Evolutionary conservation across 345 rosid species (phyloP).

Genomic region (Eucalyptus viminalis): DNA sequence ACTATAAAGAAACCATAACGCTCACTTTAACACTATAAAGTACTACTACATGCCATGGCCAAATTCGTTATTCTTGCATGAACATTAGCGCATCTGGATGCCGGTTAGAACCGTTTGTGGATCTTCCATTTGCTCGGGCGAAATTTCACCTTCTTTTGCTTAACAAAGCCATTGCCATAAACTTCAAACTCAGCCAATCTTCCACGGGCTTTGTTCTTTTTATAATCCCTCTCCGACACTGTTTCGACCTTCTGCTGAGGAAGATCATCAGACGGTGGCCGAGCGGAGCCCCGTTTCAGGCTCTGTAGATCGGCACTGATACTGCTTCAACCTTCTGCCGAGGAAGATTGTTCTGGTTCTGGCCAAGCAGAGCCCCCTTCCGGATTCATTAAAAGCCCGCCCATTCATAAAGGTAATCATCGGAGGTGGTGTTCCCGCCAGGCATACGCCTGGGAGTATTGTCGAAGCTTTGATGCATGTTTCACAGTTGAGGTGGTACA

Average conservation of each 20-base stretch:
- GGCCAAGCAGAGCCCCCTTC: not conserved
- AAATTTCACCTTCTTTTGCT: not conserved
- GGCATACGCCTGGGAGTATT: not conserved
- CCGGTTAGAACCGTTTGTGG: not conserved
- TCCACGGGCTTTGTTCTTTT: not conserved
- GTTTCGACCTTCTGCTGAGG: not conserved
- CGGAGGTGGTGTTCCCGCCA: conserved; percentile 12
- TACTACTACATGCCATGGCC: not conserved
- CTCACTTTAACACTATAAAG: not conserved
- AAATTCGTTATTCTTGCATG: not conserved
- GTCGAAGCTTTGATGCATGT: not conserved
- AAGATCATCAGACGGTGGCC: not conserved
- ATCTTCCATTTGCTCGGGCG: not conserved
- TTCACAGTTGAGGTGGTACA: not conserved
- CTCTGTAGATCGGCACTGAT: not conserved
- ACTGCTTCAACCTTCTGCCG: not conserved
- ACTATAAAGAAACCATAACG: not conserved
- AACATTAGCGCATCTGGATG: not conserved
- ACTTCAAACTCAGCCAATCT: not conserved
- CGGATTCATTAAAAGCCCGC: not conserved
- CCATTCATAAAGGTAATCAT: conserved; percentile 16
- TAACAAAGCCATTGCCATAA: not conserved
- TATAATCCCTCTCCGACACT: not conserved
- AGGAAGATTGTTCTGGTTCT: not conserved
- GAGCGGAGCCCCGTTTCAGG: not conserved